phyloP scores from a whole-genome alignment of 2,329 filamentous ascomycete genomes.

The Fusarium abutilonis region DNA sequence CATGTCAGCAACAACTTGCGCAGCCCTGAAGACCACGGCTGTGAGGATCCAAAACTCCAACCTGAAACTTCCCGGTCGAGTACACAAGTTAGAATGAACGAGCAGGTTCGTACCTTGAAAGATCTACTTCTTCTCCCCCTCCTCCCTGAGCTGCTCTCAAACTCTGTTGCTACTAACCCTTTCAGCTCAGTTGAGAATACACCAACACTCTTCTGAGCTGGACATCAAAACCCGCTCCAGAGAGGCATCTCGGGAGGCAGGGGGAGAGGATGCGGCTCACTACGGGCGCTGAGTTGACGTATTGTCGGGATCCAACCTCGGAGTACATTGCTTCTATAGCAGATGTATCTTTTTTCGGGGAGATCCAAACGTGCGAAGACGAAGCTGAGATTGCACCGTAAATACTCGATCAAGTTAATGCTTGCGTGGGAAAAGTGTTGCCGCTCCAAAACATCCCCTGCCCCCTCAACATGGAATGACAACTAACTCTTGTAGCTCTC shows the following conservation, averaged over 20 bases:
- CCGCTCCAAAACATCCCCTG: slow-evolving; percentile 69
- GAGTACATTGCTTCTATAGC: not conserved
- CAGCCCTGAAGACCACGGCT: slow-evolving; percentile 16
- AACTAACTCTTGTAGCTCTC: slow-evolving; percentile 71
- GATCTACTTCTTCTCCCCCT: slow-evolving; percentile 50
- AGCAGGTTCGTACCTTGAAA: slow-evolving; percentile 58
- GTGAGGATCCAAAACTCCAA: slow-evolving; percentile 10
- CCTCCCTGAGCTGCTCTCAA: slow-evolving; percentile 38
- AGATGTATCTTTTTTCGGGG: slow-evolving; percentile 42
- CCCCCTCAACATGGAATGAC: slow-evolving; percentile 31
- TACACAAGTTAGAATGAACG: slow-evolving; percentile 40
- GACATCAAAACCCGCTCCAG: slow-evolving; percentile 33
- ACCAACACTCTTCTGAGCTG: slow-evolving; percentile 1
- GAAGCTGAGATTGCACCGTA: slow-evolving; percentile 96
- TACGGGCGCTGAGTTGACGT: slow-evolving; percentile 81
- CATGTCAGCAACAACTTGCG: slow-evolving; percentile 48
- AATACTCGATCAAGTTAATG: slow-evolving; percentile 98
- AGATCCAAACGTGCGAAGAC: slow-evolving; percentile 58
- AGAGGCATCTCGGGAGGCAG: slow-evolving; percentile 45
- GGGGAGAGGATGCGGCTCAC: slow-evolving; percentile 72
- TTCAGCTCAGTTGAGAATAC: slow-evolving; percentile 11
- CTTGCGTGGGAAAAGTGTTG: slow-evolving; percentile 98
- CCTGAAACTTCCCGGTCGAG: slow-evolving; percentile 28
- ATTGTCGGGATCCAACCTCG: slow-evolving; percentile 63
- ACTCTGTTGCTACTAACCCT: slow-evolving; percentile 45